Conservation (phyloP, 805 yeast species). For the Babjeviella inositovora region DNA sequence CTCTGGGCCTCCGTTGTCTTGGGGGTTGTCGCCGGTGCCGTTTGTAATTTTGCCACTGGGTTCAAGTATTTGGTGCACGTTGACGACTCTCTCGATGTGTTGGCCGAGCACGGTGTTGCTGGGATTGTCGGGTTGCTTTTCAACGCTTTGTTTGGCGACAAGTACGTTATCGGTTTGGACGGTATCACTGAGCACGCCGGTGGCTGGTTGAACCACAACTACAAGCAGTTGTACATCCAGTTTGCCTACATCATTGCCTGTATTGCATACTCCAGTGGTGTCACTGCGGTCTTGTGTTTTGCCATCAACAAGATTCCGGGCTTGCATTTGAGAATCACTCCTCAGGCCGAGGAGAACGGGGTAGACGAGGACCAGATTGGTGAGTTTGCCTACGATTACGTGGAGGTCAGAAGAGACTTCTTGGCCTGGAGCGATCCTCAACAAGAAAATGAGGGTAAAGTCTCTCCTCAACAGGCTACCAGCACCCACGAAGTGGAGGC, state of each 20-base stretch:
- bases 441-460: not conserved
- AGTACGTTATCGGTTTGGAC: conserved; percentile 83
- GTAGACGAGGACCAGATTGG: conserved; percentile 96
- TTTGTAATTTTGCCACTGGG: conserved; percentile 84
- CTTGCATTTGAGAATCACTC: conserved; percentile 62
- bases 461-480: no score
- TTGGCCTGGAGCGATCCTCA: conserved; percentile 29
- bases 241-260: conserved; percentile 69
- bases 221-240: conserved; percentile 84
- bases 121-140: conserved; percentile 85
- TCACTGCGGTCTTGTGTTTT: conserved; percentile 65
- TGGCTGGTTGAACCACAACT: conserved; percentile 87
- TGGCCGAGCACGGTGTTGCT: conserved; percentile 98
- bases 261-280: conserved; percentile 56
- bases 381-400: conserved; percentile 97
- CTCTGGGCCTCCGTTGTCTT: conserved; percentile 81
- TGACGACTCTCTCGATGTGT: conserved; percentile 86
- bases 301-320: conserved; percentile 71
- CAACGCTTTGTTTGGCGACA: conserved; percentile 77
- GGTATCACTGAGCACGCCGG: conserved; percentile 74
- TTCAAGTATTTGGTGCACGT: conserved; percentile 66
- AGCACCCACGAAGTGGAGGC: no score
- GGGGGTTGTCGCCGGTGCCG: conserved; percentile 66
- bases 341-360: conserved; percentile 77
- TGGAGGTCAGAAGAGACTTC: conserved; percentile 89